These are phyloP conservation scores for Claviceps humidiphila DNA, from an alignment of 2,329 filamentous ascomycete species.

Conservation along the genomic window DNA sequence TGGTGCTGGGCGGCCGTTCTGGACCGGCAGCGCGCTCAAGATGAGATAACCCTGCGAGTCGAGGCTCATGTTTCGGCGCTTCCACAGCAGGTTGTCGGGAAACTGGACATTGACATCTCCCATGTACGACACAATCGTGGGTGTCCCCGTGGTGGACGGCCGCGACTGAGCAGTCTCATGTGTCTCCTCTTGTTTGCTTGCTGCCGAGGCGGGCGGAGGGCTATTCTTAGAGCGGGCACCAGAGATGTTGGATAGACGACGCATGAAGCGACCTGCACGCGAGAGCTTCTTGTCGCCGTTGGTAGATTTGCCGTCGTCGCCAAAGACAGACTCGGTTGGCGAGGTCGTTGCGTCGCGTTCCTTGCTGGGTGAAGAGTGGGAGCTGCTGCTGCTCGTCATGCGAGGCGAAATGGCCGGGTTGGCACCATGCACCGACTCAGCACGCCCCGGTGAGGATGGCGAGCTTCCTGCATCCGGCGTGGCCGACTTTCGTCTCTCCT, in stretches of 20 bases:
- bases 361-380: conserved; percentile 36
- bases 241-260: conserved; percentile 42
- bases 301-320: conserved; percentile 31
- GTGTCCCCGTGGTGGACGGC: conserved; percentile 18
- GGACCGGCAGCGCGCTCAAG: conserved; percentile 49
- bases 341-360: conserved; percentile 25
- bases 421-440: conserved; percentile 30
- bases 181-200: conserved; percentile 35
- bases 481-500: conserved; percentile 41
- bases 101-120: conserved; percentile 96
- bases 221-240: conserved; percentile 30
- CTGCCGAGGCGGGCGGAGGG: conserved; percentile 32
- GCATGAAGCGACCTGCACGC: conserved; percentile 44
- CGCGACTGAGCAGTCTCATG: conserved; percentile 10
- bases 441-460: conserved; percentile 32
- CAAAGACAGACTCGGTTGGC: conserved; percentile 32
- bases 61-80: conserved; percentile 76
- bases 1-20: conserved; percentile 32
- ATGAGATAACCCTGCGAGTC: conserved; percentile 75
- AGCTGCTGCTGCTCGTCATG: conserved; percentile 49
- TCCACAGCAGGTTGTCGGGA: conserved; percentile 92
- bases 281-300: conserved; percentile 34
- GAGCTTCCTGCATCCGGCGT: conserved; percentile 23
- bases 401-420: conserved; percentile 36
- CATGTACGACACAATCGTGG: conserved; percentile 50